Conservation (phyloP, 2,329 filamentous ascomycete genomes). For the Didymellaceae sp. region DNA sequence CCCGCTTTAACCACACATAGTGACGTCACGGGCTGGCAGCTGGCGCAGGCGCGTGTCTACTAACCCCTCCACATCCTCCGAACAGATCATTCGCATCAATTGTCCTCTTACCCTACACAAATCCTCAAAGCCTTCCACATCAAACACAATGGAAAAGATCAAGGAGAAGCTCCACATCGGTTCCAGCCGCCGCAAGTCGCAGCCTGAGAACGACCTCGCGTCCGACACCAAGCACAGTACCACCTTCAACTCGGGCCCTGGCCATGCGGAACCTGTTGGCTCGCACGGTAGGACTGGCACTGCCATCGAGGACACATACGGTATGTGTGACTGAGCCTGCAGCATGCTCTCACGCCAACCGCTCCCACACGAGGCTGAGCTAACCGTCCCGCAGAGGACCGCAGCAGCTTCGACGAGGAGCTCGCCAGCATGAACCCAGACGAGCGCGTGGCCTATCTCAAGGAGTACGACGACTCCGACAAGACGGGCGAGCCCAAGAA, state of each 20-base stretch:
- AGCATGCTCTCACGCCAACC: neutral
- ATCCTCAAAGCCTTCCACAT: slow-evolving; percentile 3
- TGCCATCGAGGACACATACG: slow-evolving; percentile 16
- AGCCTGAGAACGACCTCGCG: slow-evolving; percentile 30
- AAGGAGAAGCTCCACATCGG: slow-evolving; percentile 47
- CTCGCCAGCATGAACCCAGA: slow-evolving; percentile 41
- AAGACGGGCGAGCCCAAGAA: slow-evolving; percentile 40
- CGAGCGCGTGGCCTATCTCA: slow-evolving; percentile 44
- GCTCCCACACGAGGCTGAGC: neutral
- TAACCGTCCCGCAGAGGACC: slow-evolving; percentile 33
- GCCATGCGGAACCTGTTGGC: slow-evolving; percentile 31
- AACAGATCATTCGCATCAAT: slow-evolving; percentile 12
- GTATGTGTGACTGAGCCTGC: neutral
- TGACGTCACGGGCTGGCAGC: slow-evolving; percentile 6
- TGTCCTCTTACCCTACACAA: slow-evolving; percentile 6
- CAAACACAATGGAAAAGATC: slow-evolving; percentile 41
- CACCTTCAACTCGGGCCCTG: slow-evolving; percentile 13
- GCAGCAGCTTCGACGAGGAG: slow-evolving; percentile 42
- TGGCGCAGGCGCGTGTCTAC: neutral
- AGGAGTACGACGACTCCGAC: slow-evolving; percentile 47
- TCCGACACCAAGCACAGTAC: slow-evolving; percentile 18
- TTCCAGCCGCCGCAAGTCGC: slow-evolving; percentile 40
- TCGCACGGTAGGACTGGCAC: slow-evolving; percentile 12
- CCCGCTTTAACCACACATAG: slow-evolving; percentile 9
- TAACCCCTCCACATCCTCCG: slow-evolving; percentile 11